A percentile compares a stretch with the other conserved stretches of the same genome.
Conservation (phyloP, 164 flowering plant species). For the Tetrastigma voinierianum region DNA sequence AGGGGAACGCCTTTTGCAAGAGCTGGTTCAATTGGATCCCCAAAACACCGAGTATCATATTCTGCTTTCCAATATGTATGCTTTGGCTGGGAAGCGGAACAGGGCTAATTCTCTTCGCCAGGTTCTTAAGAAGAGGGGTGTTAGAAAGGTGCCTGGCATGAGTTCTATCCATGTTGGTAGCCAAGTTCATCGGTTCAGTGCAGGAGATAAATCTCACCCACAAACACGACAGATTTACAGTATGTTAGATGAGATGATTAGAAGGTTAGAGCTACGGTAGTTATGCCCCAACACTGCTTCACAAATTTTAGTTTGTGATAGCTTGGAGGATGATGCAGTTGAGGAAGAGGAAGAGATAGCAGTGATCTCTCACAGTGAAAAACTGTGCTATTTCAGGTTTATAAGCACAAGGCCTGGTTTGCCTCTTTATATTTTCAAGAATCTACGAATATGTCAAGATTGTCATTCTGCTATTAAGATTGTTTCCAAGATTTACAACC, state of each 20-base stretch:
- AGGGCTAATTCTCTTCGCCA: slow-evolving; percentile 40
- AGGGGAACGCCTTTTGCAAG: slow-evolving; percentile 37
- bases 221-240: slow-evolving; percentile 35
- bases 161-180: slow-evolving; percentile 56
- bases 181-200: slow-evolving; percentile 46
- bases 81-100: slow-evolving; percentile 39
- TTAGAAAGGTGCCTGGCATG: slow-evolving; percentile 60
- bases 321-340: slow-evolving; percentile 13
- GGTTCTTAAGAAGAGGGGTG: slow-evolving; percentile 35
- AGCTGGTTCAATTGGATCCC: slow-evolving; percentile 47
- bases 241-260: slow-evolving; percentile 50
- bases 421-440: slow-evolving; percentile 54
- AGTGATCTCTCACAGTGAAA: slow-evolving; percentile 58
- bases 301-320: slow-evolving; percentile 26
- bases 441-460: slow-evolving; percentile 60
- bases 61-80: slow-evolving; percentile 56
- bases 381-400: slow-evolving; percentile 61
- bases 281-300: slow-evolving; percentile 41
- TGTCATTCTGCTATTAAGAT: slow-evolving; percentile 61
- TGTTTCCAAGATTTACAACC: slow-evolving; percentile 38
- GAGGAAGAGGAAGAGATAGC: slow-evolving; percentile 61
- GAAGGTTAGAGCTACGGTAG: slow-evolving; percentile 38
- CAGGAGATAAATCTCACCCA: slow-evolving; percentile 68
- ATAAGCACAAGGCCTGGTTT: slow-evolving; percentile 40
- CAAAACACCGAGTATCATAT: slow-evolving; percentile 57